Percentiles rank a stretch among this genome's conserved stretches.
Evolutionary conservation across 2,329 filamentous ascomycete genomes (phyloP).

Genomic region (Colletotrichum viniferum): DNA sequence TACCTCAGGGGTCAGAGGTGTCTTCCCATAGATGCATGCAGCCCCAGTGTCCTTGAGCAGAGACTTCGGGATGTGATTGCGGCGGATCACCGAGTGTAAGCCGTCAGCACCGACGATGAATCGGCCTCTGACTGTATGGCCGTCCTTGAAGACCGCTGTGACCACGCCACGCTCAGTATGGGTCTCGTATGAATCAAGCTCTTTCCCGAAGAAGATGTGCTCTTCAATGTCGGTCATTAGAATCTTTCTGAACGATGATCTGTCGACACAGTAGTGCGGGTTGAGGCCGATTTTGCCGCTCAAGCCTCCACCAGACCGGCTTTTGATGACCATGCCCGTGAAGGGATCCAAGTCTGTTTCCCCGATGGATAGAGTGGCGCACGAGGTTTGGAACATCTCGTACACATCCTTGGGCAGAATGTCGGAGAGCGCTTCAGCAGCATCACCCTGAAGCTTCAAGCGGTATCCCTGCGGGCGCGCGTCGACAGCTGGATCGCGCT

Average conservation of each 20-base stretch:
- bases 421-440: neutral
- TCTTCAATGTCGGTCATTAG: neutral
- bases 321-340: neutral
- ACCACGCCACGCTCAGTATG: conserved; percentile 61
- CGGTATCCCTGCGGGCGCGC: conserved; percentile 69
- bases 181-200: conserved; percentile 8
- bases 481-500: conserved; percentile 49
- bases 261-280: conserved; percentile 55
- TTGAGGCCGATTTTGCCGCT: conserved; percentile 52
- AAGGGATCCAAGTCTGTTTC: neutral
- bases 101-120: conserved; percentile 68
- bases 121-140: conserved; percentile 59
- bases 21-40: neutral
- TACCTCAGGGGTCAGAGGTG: neutral
- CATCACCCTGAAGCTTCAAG: conserved; percentile 47
- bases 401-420: neutral
- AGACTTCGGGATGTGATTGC: conserved; percentile 36
- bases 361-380: neutral
- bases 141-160: conserved; percentile 62
- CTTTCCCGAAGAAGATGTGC: neutral
- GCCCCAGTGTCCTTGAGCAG: neutral
- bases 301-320: conserved; percentile 49
- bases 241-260: neutral
- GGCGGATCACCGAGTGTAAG: conserved; percentile 64
- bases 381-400: neutral